A percentile compares a stretch with the other conserved stretches of the same genome.
phyloP scores from a whole-genome alignment of 192 early-diverging fungal genomes.

The Podila clonocystis region DNA sequence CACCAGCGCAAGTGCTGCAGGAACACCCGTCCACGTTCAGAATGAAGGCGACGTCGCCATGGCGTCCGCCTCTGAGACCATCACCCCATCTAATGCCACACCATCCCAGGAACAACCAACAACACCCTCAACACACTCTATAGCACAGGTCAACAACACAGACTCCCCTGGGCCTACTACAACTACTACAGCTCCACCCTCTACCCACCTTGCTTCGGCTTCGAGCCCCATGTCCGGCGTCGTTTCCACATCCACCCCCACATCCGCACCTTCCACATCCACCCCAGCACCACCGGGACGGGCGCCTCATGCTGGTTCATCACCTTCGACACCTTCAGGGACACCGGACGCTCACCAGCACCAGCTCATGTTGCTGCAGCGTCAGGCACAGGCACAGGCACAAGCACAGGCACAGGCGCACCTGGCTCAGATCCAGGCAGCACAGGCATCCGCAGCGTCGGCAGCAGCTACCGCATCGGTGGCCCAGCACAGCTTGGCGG shows the following conservation, averaged over 20 bases:
- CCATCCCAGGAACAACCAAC: not conserved
- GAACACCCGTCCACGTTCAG: not conserved
- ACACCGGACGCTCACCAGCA: slow-evolving; percentile 15
- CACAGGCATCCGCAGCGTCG: not conserved
- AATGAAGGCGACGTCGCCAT: not conserved
- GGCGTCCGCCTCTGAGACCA: not conserved
- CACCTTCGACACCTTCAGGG: not conserved
- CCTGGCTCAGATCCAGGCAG: not conserved
- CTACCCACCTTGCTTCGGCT: not conserved
- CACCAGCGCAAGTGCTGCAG: slow-evolving; percentile 7
- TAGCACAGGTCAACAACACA: no score
- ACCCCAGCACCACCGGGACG: not conserved
- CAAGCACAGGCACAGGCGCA: slow-evolving; percentile 1
- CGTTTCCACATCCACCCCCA: slow-evolving; percentile 16
- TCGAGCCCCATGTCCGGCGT: slow-evolving; percentile 29
- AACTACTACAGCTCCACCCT: not conserved
- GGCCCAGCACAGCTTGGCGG: slow-evolving; percentile 29
- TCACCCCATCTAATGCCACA: slow-evolving; percentile 1
- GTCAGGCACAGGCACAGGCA: slow-evolving; percentile 19
- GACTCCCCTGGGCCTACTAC: not conserved
- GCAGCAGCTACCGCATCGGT: slow-evolving; percentile 9
- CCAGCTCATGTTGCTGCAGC: slow-evolving; percentile 11
- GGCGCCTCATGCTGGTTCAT: not conserved
- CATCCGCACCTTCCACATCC: not conserved
- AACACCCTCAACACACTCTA: no score